Conservation (phyloP, 129 eudicot genomes). For the Pseudognaphalium luteoalbum region DNA sequence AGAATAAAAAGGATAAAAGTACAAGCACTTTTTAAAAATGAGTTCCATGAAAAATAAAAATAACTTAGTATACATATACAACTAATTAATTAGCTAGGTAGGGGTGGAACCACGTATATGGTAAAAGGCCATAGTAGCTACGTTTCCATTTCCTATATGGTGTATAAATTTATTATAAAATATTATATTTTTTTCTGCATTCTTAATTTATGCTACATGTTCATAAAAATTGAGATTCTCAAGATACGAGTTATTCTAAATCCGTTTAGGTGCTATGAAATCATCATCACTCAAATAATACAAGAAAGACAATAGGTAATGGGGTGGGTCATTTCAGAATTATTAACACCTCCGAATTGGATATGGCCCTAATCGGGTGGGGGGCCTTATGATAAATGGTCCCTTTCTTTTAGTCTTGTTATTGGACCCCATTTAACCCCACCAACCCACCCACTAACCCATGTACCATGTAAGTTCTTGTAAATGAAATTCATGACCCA, state of each 20-base stretch:
- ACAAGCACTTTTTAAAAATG: not conserved
- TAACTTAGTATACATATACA: not conserved
- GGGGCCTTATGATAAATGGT: not conserved
- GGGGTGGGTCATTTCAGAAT: not conserved
- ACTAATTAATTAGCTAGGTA: not conserved
- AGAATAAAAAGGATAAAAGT: too few species aligned
- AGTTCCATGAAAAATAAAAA: not conserved
- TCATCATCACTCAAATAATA: not conserved
- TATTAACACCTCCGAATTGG: not conserved
- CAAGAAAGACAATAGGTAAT: not conserved
- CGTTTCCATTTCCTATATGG: too few species aligned
- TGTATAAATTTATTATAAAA: too few species aligned
- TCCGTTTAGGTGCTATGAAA: not conserved
- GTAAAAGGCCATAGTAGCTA: too few species aligned
- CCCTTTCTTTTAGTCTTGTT: not conserved
- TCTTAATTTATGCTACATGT: too few species aligned
- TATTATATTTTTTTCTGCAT: too few species aligned
- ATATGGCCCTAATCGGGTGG: not conserved
- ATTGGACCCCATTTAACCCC: not conserved
- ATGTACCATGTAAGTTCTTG: not conserved
- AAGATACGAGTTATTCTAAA: too few species aligned
- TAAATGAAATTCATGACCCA: not conserved
- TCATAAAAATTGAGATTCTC: too few species aligned
- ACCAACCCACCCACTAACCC: not conserved
- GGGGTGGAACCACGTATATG: too few species aligned